Evolutionary conservation across 164 flowering plant species (phyloP), one percentile per base, ranked within the genome.

Genomic region (Vitis labrusca): DNA sequence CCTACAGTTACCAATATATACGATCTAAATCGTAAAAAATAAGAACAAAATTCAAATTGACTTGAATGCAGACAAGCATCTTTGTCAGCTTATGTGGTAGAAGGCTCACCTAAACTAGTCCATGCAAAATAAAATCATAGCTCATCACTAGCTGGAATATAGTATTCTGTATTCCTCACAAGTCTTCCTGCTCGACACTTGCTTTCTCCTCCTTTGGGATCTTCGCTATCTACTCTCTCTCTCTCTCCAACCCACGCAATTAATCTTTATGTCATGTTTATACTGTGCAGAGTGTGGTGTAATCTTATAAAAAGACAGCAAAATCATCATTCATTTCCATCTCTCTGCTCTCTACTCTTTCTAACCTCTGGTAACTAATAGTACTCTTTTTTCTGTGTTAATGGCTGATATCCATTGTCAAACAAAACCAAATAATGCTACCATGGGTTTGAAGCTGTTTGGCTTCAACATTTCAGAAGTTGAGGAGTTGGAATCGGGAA

Each of bases 341-440:
- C 59, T n/a, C 27, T 8, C 19, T 17, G 2, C 13, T 17, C 53
- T 54, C 55, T 3, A 7, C 6, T 32, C 44, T 7, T 16, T 60
- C 51, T 19, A 14, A 16, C n/a, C 52, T n/a, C 8, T 16, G 44
- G 44, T 37, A 37, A 6, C 7, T 6, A 37, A 37, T 37, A 37
- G 44, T 37, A 37, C 56, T 49, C 32, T 16, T 17, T 52, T 16
- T 14, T 14, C 37, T 2, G 30, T 14, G 15, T 3, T 37, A 8
- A 73, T 66, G 66, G 69, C 66, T 9, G 71, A 61, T 10, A 14
- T 73, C 50, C 65, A 32, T 55, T 12, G 32, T 44, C 29, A 63
- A 9, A 19, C 64, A 17, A 57, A 55, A 47, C 58, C 30, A 23
- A 44, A 55, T 29, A 9, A 55, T 16, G 44, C 44, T 6, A 6